Conservation (phyloP, 2,329 filamentous ascomycete species). For the Lecanosticta acicola region DNA sequence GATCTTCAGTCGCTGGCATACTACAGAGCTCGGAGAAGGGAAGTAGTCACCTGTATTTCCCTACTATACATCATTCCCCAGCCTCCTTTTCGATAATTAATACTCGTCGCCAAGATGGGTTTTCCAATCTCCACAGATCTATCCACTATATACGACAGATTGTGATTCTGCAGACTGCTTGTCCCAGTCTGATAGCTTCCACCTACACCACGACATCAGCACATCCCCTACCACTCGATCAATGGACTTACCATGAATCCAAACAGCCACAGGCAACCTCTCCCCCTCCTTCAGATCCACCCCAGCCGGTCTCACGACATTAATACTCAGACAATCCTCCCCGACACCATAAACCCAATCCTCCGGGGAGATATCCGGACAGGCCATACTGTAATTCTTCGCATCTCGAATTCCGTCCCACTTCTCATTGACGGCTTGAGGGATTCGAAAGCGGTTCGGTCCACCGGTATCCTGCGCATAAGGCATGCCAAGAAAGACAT, state of each 20-base stretch:
- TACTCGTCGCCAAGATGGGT: conserved; percentile 54
- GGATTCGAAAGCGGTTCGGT: conserved; percentile 30
- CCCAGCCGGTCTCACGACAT: conserved; percentile 53
- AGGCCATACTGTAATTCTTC: conserved; percentile 18
- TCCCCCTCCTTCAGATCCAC: conserved; percentile 26
- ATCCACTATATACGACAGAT: conserved; percentile 56
- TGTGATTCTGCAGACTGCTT: conserved; percentile 42
- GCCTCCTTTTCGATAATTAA: conserved; percentile 60
- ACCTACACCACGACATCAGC: background rate
- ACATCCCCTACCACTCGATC: no score
- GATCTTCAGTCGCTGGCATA: background rate
- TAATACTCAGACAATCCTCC: conserved; percentile 57
- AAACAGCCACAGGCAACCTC: conserved; percentile 51
- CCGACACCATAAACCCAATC: conserved; percentile 18
- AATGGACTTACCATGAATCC: conserved; percentile 46
- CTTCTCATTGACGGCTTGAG: conserved; percentile 19
- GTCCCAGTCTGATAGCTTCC: conserved; percentile 18
- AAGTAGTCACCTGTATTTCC: conserved; percentile 36
- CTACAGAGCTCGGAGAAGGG: background rate
- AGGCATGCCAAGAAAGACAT: conserved; percentile 42
- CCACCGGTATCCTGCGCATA: conserved; percentile 34
- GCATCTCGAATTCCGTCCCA: conserved; percentile 13
- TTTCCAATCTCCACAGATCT: conserved; percentile 37
- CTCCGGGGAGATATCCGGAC: conserved; percentile 12
- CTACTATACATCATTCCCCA: conserved; percentile 62